Evolutionary conservation across 108 stramenopile genomes (phyloP).

Genomic region (Stephanodiscus minutulus): DNA sequence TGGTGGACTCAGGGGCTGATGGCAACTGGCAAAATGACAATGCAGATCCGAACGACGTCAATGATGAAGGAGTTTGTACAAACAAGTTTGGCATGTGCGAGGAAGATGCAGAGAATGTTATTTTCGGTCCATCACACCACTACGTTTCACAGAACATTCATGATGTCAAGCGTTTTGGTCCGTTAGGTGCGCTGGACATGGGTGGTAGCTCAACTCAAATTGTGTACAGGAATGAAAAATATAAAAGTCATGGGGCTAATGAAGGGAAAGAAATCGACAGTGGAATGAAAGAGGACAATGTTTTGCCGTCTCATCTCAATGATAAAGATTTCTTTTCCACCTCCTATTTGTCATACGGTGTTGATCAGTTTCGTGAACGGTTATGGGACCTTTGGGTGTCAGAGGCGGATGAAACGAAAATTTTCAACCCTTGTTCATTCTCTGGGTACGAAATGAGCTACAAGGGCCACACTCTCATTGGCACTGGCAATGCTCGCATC

Average conservation of each 20-base stretch:
- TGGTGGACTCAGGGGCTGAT: neutral
- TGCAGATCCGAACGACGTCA: neutral
- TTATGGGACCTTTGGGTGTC: conserved; percentile 78
- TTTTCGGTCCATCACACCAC: conserved; percentile 49
- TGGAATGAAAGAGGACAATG: neutral
- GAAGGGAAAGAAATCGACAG: conserved; percentile 9
- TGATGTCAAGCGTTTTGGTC: conserved; percentile 45
- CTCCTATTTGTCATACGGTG: conserved; percentile 85
- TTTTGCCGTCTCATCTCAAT: conserved; percentile 56
- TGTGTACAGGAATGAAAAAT: conserved; percentile 50
- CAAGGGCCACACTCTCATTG: conserved; percentile 57
- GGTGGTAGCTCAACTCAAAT: conserved; percentile 88
- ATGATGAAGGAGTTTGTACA: conserved; percentile 36
- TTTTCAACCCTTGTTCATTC: conserved; percentile 81
- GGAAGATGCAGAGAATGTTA: conserved; percentile 47
- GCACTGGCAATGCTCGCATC: conserved; percentile 72
- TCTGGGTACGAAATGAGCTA: conserved; percentile 67
- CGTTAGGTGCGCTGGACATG: conserved; percentile 87
- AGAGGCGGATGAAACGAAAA: conserved; percentile 45
- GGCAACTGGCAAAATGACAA: conserved; percentile 7
- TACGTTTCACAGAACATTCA: conserved; percentile 38
- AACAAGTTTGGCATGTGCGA: conserved; percentile 56
- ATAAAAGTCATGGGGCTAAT: conserved; percentile 3
- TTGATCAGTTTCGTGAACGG: conserved; percentile 87
- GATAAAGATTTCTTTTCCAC: conserved; percentile 84